Conservation (phyloP, 176 grass and related monocot genomes). For the Oryza meridionalis region DNA sequence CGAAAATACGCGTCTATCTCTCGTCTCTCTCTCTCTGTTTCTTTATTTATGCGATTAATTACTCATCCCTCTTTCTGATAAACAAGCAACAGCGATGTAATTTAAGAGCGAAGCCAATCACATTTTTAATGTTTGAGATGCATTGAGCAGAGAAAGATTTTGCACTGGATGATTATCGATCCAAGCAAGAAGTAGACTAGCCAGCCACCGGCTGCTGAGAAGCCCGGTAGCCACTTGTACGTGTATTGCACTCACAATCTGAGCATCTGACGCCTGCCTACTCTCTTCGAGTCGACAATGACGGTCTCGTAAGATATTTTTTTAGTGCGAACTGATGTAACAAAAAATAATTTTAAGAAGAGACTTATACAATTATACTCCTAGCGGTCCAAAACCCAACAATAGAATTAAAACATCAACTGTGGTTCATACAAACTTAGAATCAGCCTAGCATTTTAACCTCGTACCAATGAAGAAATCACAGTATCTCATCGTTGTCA, state of each 20-base stretch:
- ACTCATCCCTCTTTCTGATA: background rate
- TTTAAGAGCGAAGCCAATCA: background rate
- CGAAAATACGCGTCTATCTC: background rate
- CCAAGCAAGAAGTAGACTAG: background rate
- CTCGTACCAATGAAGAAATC: too few relatives aligned
- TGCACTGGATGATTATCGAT: background rate
- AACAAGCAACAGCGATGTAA: background rate
- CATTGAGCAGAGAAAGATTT: background rate
- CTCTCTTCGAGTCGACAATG: background rate
- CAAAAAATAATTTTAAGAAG: background rate
- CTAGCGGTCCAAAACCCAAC: too few relatives aligned
- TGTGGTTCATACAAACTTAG: too few relatives aligned
- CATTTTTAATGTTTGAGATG: background rate
- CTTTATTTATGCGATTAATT: too few relatives aligned
- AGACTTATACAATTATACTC: too few relatives aligned
- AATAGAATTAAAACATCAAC: too few relatives aligned
- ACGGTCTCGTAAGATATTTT: background rate
- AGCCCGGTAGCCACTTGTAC: background rate
- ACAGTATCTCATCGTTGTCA: too few relatives aligned
- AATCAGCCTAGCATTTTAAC: too few relatives aligned
- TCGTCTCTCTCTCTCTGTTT: background rate
- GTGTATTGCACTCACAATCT: background rate
- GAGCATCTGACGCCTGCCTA: too few relatives aligned
- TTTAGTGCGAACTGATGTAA: background rate
- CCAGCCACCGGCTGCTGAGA: background rate